phyloP scores from a whole-genome alignment of 2,329 filamentous ascomycete species.

The Penicillium sp. region DNA sequence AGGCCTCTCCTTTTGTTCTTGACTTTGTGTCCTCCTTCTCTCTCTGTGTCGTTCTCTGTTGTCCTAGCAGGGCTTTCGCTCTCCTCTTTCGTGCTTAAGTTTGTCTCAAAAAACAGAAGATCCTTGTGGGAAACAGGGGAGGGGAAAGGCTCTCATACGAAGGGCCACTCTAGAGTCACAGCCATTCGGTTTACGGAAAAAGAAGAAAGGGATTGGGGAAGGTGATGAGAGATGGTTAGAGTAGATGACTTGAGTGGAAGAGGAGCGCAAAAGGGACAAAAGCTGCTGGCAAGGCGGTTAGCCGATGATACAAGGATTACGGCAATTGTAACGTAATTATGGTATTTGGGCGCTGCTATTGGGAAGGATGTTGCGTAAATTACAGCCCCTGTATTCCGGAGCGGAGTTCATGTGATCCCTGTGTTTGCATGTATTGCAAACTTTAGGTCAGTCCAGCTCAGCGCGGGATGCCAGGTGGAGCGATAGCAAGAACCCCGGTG shows the following conservation, averaged over 20 bases:
- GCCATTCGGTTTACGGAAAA: constrained; percentile 41
- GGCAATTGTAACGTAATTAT: neutral
- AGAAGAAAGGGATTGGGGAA: constrained; percentile 16
- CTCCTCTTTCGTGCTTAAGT: constrained; percentile 14
- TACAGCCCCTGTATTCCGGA: constrained; percentile 10
- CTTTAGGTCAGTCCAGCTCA: constrained; percentile 28
- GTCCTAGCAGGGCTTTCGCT: constrained; percentile 15
- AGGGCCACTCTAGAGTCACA: constrained; percentile 34
- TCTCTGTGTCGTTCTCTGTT: constrained; percentile 3
- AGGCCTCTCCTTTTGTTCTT: constrained; percentile 9
- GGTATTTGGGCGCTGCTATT: neutral
- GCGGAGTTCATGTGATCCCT: constrained; percentile 19
- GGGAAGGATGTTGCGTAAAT: constrained; percentile 3
- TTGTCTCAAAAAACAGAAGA: constrained; percentile 13
- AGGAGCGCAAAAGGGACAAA: constrained; percentile 27
- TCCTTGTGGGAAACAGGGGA: constrained; percentile 28
- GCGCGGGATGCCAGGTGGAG: constrained; percentile 31
- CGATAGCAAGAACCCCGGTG: constrained; percentile 12
- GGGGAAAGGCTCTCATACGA: constrained; percentile 34
- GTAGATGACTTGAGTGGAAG: constrained; percentile 15
- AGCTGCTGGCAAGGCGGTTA: constrained; percentile 21
- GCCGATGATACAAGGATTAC: constrained; percentile 7
- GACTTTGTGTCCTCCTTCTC: constrained; percentile 18
- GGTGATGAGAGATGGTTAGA: constrained; percentile 17
- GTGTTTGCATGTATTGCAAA: constrained; percentile 20